Evolutionary conservation across 2,329 filamentous ascomycete genomes (phyloP), one percentile per base, ranked within the genome.

Genomic region (Tolypocladium guangdongense): DNA sequence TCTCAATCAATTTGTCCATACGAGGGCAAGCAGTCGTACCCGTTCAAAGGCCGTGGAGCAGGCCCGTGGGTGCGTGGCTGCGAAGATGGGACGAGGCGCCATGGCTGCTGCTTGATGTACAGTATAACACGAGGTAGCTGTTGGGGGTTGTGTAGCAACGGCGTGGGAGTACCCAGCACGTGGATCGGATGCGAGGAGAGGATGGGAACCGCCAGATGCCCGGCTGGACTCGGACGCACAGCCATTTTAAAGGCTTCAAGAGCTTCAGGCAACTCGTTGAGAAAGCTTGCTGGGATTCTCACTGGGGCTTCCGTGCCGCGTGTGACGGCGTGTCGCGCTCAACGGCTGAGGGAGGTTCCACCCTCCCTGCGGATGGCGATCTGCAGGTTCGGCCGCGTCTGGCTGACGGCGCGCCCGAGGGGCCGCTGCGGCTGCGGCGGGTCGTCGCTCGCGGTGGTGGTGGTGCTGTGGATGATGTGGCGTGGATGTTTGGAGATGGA

Each of bases 31-130:
- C 54, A 37, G 55, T 73, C 78, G 66, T 77, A 95, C 92, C 71
- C 92, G 80, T 77, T 99, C 93, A 74, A 97, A 99, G 33, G 93
- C 93, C 49, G 93, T 97, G 54, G 91, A 96, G 76, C 91, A 96
- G 59, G 92, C 90, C 71, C 93, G 81, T 37, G 93, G 93, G 72
- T 97, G 92, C 63, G 93, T 97, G 54, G 86, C 90, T 64, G 93
- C 84, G 69, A 97, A 97, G 69, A 97, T 88, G 39, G 93, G 51
- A 22, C 35, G 51, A 20, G 50, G 39, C 14, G 39, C 49, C 51
- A 50, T 51, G 51, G 3, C 4, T 27, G 41, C 14, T 35, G 2
- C 1, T 45, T 2, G 32, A 24, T 24, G 35, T 24, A 27, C n/a
- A 10, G 35, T 10, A 16, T 27, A 16, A 27, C 24, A 30, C 7